A percentile compares a stretch with the other conserved stretches of the same genome.
Evolutionary conservation across 2,329 filamentous ascomycete species (phyloP).

Genomic region (Aspergillus tanneri): DNA sequence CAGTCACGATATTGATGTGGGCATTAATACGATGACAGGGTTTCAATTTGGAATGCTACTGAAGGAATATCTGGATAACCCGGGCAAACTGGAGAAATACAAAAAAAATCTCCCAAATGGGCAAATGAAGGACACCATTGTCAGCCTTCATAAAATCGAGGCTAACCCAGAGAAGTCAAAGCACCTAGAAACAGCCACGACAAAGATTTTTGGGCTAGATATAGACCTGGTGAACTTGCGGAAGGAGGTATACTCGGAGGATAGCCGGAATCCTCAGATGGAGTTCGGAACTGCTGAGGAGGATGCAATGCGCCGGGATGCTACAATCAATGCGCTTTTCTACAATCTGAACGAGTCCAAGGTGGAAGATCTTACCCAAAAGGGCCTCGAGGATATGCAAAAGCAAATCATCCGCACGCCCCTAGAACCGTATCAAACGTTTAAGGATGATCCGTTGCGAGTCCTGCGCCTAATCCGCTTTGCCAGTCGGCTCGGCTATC

Average conservation of each 20-base stretch:
- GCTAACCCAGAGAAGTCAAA: constrained; percentile 96
- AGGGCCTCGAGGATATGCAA: constrained; percentile 72
- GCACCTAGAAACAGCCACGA: constrained; percentile 88
- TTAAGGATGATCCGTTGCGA: constrained; percentile 87
- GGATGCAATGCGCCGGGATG: constrained; percentile 84
- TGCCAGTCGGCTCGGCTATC: constrained; percentile 77
- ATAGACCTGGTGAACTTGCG: constrained; percentile 92
- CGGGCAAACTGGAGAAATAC: constrained; percentile 43
- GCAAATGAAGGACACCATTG: constrained; percentile 64
- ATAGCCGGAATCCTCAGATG: constrained; percentile 86
- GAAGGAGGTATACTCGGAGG: constrained; percentile 85
- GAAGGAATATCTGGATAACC: constrained; percentile 44
- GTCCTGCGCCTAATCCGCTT: constrained; percentile 87
- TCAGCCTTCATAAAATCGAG: constrained; percentile 80
- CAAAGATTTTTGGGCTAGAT: constrained; percentile 79
- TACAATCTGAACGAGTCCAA: constrained; percentile 80
- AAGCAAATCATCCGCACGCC: constrained; percentile 76
- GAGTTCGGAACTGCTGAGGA: constrained; percentile 91
- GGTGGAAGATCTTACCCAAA: constrained; percentile 80
- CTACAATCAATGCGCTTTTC: constrained; percentile 92
- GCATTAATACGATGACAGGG: constrained; percentile 52
- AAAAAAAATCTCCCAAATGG: constrained; percentile 44
- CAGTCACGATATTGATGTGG: constrained; percentile 52
- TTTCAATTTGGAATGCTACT: constrained; percentile 47
- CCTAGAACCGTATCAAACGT: constrained; percentile 83